Evolutionary conservation across 169 alveolate species (phyloP).

Genomic region (Babesia bovis): DNA sequence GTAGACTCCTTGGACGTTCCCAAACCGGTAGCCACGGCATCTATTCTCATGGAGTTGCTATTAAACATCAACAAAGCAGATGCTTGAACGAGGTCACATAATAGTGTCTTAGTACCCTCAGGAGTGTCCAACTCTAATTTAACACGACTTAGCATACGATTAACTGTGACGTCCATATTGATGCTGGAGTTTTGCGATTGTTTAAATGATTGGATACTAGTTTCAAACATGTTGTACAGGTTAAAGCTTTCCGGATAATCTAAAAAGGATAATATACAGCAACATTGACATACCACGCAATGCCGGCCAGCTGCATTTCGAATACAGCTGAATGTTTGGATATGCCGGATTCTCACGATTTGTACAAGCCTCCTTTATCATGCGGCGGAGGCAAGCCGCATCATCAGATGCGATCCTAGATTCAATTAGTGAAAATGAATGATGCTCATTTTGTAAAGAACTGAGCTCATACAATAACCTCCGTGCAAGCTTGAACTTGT

Average conservation of each 20-base stretch:
- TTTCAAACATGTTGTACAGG: constrained; percentile 3
- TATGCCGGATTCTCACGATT: not conserved
- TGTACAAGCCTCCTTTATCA: constrained; percentile 6
- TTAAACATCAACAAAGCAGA: constrained; percentile 35
- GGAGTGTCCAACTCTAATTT: constrained; percentile 4
- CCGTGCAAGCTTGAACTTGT: constrained; percentile 23
- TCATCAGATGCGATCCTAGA: not conserved
- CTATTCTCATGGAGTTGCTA: not conserved
- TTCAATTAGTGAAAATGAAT: constrained; percentile 1
- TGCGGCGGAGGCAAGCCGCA: not conserved
- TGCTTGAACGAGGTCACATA: constrained; percentile 58
- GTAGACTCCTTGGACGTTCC: not conserved
- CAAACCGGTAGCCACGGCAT: not conserved
- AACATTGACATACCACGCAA: not conserved
- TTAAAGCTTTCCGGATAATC: constrained; percentile 18
- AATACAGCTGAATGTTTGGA: not conserved
- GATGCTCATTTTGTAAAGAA: constrained; percentile 5
- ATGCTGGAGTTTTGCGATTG: not conserved
- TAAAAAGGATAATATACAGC: not conserved
- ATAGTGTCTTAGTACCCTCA: constrained; percentile 1
- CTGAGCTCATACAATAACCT: constrained; percentile 13
- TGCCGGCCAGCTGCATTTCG: constrained; percentile 17
- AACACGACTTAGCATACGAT: constrained; percentile 38
- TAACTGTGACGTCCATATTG: not conserved
- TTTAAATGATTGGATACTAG: not conserved